phyloP scores from a whole-genome alignment of 2,329 filamentous ascomycete species.

The Xylaria sp. region DNA sequence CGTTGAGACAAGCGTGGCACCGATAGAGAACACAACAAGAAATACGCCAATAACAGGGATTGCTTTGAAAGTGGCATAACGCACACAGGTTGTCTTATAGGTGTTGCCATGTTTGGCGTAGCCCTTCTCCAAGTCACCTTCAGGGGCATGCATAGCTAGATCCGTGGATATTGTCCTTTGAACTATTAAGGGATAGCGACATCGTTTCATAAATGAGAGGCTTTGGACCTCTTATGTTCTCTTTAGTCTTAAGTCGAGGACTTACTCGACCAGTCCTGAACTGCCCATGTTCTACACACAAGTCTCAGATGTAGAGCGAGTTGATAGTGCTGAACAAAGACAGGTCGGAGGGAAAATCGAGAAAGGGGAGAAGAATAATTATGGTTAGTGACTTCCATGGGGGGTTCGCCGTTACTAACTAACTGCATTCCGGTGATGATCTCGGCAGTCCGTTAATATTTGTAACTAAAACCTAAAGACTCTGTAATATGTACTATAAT shows the following conservation, averaged over 20 bases:
- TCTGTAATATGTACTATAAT: no score
- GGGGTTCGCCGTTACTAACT: no score
- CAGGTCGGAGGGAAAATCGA: neutral
- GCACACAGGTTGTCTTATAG: conserved; percentile 15
- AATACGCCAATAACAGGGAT: conserved; percentile 27
- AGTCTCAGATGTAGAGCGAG: neutral
- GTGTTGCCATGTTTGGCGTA: neutral
- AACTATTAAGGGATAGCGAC: neutral
- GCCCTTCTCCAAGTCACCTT: conserved; percentile 22
- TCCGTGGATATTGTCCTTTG: conserved; percentile 19
- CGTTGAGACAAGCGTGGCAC: conserved; percentile 28
- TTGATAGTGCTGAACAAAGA: conserved; percentile 15
- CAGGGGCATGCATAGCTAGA: conserved; percentile 1
- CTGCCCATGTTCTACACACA: conserved; percentile 17
- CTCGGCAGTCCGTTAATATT: no score
- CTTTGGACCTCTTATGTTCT: conserved; percentile 4
- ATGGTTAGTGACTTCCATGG: neutral
- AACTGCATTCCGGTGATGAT: no score
- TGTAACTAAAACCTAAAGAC: no score
- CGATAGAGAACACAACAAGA: conserved; percentile 30
- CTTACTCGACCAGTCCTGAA: conserved; percentile 12
- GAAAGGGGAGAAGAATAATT: conserved; percentile 4
- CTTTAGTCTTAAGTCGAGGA: conserved; percentile 9
- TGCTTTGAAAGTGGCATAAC: conserved; percentile 29
- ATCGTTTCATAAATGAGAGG: neutral